Conservation (phyloP, 2,329 filamentous ascomycete genomes). For the Cladosporium sp. region DNA sequence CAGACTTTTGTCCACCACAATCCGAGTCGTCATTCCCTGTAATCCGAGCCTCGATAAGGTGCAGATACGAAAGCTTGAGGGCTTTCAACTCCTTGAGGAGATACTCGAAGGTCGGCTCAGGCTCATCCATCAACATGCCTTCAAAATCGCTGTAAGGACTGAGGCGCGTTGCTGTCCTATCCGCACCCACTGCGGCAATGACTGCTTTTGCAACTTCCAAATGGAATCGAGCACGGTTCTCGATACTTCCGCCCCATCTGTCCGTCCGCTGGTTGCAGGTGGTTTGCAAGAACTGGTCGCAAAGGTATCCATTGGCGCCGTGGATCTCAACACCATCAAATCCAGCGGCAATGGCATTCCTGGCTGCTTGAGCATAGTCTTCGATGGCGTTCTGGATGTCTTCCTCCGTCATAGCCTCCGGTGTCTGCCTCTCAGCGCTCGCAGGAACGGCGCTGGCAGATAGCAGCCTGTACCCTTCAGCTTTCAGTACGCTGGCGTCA, state of each 20-base stretch:
- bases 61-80: constrained; percentile 54
- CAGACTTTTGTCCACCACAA: constrained; percentile 26
- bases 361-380: constrained; percentile 44
- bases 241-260: constrained; percentile 47
- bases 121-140: constrained; percentile 58
- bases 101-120: constrained; percentile 58
- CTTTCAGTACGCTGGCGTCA: constrained; percentile 27
- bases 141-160: constrained; percentile 58
- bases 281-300: constrained; percentile 51
- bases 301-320: constrained; percentile 49
- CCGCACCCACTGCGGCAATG: constrained; percentile 41
- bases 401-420: constrained; percentile 35
- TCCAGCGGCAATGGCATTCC: constrained; percentile 52
- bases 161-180: constrained; percentile 50
- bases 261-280: constrained; percentile 49
- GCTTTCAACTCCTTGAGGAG: constrained; percentile 47
- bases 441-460: constrained; percentile 30
- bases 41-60: constrained; percentile 55
- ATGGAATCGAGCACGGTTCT: constrained; percentile 53
- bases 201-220: constrained; percentile 51
- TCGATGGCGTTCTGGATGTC: constrained; percentile 42
- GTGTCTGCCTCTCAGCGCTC: constrained; percentile 18
- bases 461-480: constrained; percentile 23
- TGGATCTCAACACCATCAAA: constrained; percentile 53
- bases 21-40: constrained; percentile 39